Conservation (phyloP, 2,329 filamentous ascomycete genomes). For the Pseudopyricularia cyperi region DNA sequence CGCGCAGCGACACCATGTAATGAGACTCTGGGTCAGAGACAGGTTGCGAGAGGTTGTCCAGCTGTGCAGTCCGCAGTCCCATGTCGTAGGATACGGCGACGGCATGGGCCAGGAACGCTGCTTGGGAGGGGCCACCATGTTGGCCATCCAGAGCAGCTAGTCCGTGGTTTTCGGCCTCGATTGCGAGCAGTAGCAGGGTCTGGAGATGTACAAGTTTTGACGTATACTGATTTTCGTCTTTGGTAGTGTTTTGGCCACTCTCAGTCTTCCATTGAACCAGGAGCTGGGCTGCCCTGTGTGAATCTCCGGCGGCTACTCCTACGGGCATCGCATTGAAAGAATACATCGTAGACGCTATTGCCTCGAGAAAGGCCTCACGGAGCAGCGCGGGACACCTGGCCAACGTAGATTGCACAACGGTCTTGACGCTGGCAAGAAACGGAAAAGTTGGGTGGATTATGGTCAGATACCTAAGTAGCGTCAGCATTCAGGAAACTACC, state of each 20-base stretch:
- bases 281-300: conserved; percentile 30
- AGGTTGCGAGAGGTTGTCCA: conserved; percentile 10
- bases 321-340: conserved; percentile 23
- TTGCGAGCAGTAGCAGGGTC: conserved; percentile 50
- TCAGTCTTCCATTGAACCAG: conserved; percentile 38
- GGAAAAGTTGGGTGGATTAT: conserved; percentile 56
- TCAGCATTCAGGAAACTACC: background rate
- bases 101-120: conserved; percentile 48
- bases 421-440: conserved; percentile 45
- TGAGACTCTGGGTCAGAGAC: conserved; percentile 43
- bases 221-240: conserved; percentile 15
- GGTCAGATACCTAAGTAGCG: conserved; percentile 40
- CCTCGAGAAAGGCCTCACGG: conserved; percentile 51
- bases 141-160: conserved; percentile 23
- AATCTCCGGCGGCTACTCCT: conserved; percentile 17
- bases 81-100: conserved; percentile 53
- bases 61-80: conserved; percentile 37
- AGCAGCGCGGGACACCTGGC: conserved; percentile 41
- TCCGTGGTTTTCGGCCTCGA: conserved; percentile 50
- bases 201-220: conserved; percentile 47
- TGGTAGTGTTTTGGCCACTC: conserved; percentile 8
- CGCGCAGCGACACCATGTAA: conserved; percentile 46
- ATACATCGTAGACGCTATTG: conserved; percentile 45
- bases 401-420: conserved; percentile 41
- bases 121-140: conserved; percentile 32